These are phyloP conservation scores for Cyberlindnera bimundalis DNA, from an alignment of 805 yeast species.

Conservation along the genomic window DNA sequence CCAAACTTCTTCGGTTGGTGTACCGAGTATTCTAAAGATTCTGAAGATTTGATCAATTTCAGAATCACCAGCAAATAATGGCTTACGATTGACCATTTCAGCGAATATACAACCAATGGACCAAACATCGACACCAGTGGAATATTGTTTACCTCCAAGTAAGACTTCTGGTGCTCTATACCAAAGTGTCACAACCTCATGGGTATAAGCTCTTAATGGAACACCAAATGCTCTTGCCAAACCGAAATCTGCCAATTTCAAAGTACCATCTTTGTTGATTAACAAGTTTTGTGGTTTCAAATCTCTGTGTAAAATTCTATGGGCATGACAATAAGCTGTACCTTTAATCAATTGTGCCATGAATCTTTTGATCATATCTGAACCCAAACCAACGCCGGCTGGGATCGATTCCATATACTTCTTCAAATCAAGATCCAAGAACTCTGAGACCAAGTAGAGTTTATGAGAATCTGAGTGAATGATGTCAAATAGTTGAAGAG, in stretches of 20 bases:
- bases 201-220: constrained; percentile 94
- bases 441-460: constrained; percentile 89
- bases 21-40: constrained; percentile 88
- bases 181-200: constrained; percentile 98
- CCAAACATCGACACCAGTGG: constrained; percentile 99
- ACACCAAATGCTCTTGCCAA: constrained; percentile 97
- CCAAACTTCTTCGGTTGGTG: constrained; percentile 92
- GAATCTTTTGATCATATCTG: constrained; percentile 85
- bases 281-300: constrained; percentile 93
- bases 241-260: constrained; percentile 90
- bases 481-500: constrained; percentile 86
- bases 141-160: constrained; percentile 93
- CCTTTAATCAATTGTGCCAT: constrained; percentile 92
- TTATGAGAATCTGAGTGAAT: constrained; percentile 94
- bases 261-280: constrained; percentile 91
- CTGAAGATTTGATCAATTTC: constrained; percentile 96
- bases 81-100: constrained; percentile 94
- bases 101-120: constrained; percentile 97
- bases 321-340: constrained; percentile 91
- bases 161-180: constrained; percentile 94
- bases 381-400: constrained; percentile 84
- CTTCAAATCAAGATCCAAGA: constrained; percentile 88
- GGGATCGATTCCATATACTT: constrained; percentile 96
- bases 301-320: constrained; percentile 91
- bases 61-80: constrained; percentile 94